Conservation (phyloP, 768 basidiomycete genomes). For the Piloderma croceum region DNA sequence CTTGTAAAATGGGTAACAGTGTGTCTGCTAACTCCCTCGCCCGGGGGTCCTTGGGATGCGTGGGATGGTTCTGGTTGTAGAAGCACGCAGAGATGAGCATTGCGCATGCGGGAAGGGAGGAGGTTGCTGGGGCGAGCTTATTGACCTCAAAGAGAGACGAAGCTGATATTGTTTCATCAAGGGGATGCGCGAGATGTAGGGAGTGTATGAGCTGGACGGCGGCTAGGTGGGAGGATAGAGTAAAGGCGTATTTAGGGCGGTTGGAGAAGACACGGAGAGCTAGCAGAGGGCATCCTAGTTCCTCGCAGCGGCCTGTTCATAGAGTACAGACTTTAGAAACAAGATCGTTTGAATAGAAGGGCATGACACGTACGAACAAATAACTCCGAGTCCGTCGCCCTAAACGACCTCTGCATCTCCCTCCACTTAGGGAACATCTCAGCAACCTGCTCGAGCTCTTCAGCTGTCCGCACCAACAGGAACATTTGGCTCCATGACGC, state of each 20-base stretch:
- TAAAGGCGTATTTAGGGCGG: constrained; percentile 54
- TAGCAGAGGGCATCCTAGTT: constrained; percentile 48
- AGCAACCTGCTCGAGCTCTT: constrained; percentile 43
- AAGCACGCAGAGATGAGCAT: too few relatives aligned
- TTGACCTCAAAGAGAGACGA: constrained; percentile 52
- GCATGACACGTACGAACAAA: constrained; percentile 47
- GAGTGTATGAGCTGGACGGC: constrained; percentile 56
- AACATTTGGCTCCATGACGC: constrained; percentile 48
- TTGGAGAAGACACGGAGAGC: constrained; percentile 59
- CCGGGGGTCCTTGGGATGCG: too few relatives aligned
- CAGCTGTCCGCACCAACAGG: constrained; percentile 42
- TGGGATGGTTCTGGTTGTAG: too few relatives aligned
- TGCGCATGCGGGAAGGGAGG: too few relatives aligned
- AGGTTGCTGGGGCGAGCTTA: constrained; percentile 45
- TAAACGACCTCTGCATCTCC: constrained; percentile 37
- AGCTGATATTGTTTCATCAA: constrained; percentile 44
- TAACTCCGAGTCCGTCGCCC: constrained; percentile 34
- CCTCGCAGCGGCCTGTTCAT: constrained; percentile 53
- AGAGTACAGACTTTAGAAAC: not conserved
- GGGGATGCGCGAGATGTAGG: constrained; percentile 40
- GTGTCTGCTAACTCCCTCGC: too few relatives aligned
- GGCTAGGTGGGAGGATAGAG: constrained; percentile 40
- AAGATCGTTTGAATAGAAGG: not conserved
- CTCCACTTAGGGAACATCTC: constrained; percentile 48
- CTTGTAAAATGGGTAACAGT: too few relatives aligned